Conservation (phyloP, 2,329 filamentous ascomycete genomes). For the Xylariaceae sp. region DNA sequence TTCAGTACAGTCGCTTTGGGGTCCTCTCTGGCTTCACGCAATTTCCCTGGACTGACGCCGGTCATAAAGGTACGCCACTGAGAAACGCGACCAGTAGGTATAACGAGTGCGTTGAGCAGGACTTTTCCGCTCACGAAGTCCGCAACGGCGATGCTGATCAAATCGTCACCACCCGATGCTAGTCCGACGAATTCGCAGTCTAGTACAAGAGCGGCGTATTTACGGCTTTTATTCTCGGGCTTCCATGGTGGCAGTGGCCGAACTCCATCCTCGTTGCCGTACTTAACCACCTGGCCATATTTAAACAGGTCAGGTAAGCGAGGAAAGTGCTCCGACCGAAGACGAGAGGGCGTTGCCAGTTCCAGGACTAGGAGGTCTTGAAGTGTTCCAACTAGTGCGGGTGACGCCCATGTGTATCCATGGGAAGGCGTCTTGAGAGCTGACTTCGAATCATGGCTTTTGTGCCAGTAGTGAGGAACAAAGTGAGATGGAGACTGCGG, state of each 20-base stretch:
- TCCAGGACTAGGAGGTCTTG: background rate
- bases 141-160: conserved; percentile 29
- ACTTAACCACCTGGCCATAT: background rate
- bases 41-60: conserved; percentile 35
- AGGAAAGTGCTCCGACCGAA: background rate
- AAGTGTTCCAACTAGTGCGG: background rate
- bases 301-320: background rate
- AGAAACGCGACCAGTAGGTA: conserved; percentile 31
- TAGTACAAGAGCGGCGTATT: conserved; percentile 36
- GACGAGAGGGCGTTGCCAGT: background rate
- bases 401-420: conserved; percentile 5
- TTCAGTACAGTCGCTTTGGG: conserved; percentile 26
- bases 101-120: conserved; percentile 40
- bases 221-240: background rate
- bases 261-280: background rate
- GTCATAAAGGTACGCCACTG: conserved; percentile 36
- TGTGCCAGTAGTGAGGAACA: background rate
- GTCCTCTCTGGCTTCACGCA: conserved; percentile 30
- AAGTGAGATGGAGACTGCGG: background rate
- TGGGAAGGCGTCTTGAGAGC: background rate
- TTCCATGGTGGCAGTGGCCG: conserved; percentile 2
- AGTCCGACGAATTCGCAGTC: conserved; percentile 47
- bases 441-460: background rate
- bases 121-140: conserved; percentile 44
- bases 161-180: conserved; percentile 13